These are phyloP conservation scores for Zoysia pacifica DNA, from an alignment of 176 grass and related monocot genomes.

Conservation along the genomic window DNA sequence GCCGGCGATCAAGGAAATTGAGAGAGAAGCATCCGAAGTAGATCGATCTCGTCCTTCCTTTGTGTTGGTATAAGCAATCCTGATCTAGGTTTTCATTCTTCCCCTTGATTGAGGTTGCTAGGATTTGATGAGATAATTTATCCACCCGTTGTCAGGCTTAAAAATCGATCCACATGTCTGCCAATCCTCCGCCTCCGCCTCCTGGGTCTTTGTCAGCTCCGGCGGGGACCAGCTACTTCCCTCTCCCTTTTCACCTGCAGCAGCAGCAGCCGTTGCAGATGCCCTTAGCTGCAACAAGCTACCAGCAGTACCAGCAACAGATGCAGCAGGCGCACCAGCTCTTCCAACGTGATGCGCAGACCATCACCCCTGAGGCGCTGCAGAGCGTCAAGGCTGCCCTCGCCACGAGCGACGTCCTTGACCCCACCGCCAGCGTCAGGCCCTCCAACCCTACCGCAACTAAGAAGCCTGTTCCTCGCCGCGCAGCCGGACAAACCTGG, in stretches of 20 bases:
- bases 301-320: slow-evolving; percentile 22
- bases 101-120: no score
- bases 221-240: slow-evolving; percentile 57
- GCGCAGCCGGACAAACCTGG: no score
- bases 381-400: slow-evolving; percentile 92
- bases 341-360: slow-evolving; percentile 90
- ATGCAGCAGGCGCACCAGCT: slow-evolving; percentile 82
- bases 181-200: slow-evolving; percentile 25
- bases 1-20: no score
- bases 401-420: slow-evolving; percentile 74
- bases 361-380: slow-evolving; percentile 89
- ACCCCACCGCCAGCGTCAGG: slow-evolving; percentile 42
- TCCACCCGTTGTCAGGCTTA: no score
- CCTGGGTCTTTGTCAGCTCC: slow-evolving; percentile 20
- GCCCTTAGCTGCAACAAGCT: neutral
- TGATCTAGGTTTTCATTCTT: no score
- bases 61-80: no score
- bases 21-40: no score
- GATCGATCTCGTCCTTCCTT: no score
- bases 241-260: slow-evolving; percentile 88
- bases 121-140: no score
- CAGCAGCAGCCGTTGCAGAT: slow-evolving; percentile 27
- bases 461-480: slow-evolving; percentile 75
- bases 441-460: slow-evolving; percentile 44
- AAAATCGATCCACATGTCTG: slow-evolving; percentile 22